Percentiles rank a stretch among this genome's conserved stretches.
phyloP scores from a whole-genome alignment of 2,329 filamentous ascomycete genomes.

The Zopfia rhizophila region DNA sequence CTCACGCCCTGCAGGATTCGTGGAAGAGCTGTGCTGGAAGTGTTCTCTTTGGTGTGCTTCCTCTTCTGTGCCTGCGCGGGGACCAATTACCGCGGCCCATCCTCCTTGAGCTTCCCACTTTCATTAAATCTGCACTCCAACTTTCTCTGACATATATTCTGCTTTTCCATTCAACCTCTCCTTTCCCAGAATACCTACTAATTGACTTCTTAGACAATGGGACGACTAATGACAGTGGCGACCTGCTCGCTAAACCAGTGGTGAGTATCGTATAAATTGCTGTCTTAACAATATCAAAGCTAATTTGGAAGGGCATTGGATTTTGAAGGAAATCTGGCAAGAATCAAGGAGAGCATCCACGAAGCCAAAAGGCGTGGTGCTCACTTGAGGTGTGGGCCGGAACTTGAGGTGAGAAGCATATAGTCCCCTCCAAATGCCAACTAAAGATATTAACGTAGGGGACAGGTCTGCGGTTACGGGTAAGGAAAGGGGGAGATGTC shows the following conservation, averaged over 20 bases:
- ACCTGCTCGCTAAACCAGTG: slow-evolving; percentile 45
- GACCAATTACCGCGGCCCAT: too few relatives aligned
- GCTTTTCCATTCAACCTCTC: not conserved
- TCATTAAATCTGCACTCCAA: not conserved
- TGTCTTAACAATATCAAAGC: too few relatives aligned
- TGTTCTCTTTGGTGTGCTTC: too few relatives aligned
- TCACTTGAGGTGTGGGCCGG: slow-evolving; percentile 66
- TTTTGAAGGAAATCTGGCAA: slow-evolving; percentile 67
- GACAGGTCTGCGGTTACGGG: slow-evolving; percentile 57
- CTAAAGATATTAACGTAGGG: slow-evolving; percentile 55
- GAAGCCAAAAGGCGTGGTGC: slow-evolving; percentile 70
- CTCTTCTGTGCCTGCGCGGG: too few relatives aligned
- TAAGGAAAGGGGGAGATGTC: not conserved
- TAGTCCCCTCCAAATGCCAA: slow-evolving; percentile 27
- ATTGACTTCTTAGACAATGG: slow-evolving; percentile 10
- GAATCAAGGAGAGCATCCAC: slow-evolving; percentile 72
- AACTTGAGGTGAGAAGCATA: slow-evolving; percentile 64
- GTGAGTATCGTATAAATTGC: too few relatives aligned
- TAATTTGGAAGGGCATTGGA: too few relatives aligned
- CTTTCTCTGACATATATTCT: too few relatives aligned
- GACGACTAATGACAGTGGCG: slow-evolving; percentile 33
- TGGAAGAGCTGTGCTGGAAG: too few relatives aligned
- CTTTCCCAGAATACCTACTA: not conserved
- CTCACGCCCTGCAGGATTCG: too few relatives aligned
- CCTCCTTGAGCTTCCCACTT: too few relatives aligned